Conservation (phyloP, 345 rosid species). For the Aegle marmelos region DNA sequence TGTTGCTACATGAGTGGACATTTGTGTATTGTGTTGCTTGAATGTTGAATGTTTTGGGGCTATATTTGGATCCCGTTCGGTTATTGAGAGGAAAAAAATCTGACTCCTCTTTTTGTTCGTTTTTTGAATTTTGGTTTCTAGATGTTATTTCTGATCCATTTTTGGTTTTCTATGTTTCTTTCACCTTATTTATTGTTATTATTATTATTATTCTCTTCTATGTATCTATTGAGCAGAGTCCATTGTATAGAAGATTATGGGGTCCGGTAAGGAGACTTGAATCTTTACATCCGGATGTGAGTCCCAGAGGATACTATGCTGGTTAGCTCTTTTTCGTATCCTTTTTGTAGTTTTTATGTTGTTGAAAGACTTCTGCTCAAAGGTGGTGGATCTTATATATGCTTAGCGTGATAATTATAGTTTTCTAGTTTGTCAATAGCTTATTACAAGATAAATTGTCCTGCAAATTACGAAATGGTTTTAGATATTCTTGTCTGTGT, state of each 20-base stretch:
- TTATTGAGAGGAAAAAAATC: neutral
- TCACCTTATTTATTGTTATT: constrained; percentile 8
- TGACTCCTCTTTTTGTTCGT: neutral
- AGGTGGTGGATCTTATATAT: neutral
- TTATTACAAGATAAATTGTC: neutral
- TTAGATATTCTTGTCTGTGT: neutral
- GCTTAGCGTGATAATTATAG: neutral
- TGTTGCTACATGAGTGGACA: neutral
- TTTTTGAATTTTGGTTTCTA: constrained; percentile 3
- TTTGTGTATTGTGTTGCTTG: neutral
- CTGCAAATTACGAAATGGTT: neutral
- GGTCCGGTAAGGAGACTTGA: constrained; percentile 76
- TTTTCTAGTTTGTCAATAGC: neutral
- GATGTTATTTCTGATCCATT: constrained; percentile 17
- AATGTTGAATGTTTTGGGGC: neutral
- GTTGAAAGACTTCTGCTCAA: neutral
- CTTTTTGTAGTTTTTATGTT: neutral
- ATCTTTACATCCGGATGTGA: constrained; percentile 74
- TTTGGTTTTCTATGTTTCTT: neutral
- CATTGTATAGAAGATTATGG: constrained; percentile 81
- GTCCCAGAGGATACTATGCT: constrained; percentile 73
- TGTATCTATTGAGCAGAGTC: constrained; percentile 45
- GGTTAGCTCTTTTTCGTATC: constrained; percentile 41
- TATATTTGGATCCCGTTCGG: constrained; percentile 23
- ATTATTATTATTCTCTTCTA: too few relatives aligned